Conservation (phyloP, 331 rosid species). For the Ulmus americana region DNA sequence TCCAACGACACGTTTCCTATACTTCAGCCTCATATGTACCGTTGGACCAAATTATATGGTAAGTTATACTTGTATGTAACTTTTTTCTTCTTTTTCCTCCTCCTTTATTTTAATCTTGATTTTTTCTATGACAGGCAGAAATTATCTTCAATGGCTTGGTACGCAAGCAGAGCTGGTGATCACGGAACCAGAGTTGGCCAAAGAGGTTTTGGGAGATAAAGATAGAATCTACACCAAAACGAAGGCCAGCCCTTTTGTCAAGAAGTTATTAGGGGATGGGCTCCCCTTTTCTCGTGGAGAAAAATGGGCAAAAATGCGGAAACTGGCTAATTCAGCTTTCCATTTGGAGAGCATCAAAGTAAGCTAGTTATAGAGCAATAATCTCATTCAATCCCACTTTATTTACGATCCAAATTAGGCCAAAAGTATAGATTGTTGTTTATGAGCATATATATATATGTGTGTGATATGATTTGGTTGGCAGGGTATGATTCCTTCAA, state of each 20-base stretch:
- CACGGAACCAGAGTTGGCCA: constrained; percentile 23
- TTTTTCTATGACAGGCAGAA: background rate
- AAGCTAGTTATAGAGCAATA: background rate
- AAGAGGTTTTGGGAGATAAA: constrained; percentile 22
- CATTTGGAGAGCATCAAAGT: constrained; percentile 25
- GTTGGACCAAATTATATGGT: constrained; percentile 27
- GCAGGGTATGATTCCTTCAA: constrained; percentile 19
- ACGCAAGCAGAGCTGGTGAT: constrained; percentile 9
- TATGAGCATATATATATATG: too few species aligned
- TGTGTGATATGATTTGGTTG: background rate
- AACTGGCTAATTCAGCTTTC: constrained; percentile 25
- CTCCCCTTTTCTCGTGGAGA: constrained; percentile 13
- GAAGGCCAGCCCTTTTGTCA: background rate
- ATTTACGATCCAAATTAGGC: too few species aligned
- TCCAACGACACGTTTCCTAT: constrained; percentile 20
- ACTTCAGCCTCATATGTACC: constrained; percentile 28
- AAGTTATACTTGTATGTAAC: background rate
- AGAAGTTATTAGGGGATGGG: constrained; percentile 28
- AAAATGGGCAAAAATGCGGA: constrained; percentile 25
- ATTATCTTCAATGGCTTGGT: constrained; percentile 32
- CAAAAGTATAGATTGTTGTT: too few species aligned
- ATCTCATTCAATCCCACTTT: too few species aligned
- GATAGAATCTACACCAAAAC: constrained; percentile 17
- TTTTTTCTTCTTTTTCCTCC: background rate
- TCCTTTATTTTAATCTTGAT: too few species aligned